Conservation (phyloP, 257 asterid genomes). For the Euphrasia confusa region DNA sequence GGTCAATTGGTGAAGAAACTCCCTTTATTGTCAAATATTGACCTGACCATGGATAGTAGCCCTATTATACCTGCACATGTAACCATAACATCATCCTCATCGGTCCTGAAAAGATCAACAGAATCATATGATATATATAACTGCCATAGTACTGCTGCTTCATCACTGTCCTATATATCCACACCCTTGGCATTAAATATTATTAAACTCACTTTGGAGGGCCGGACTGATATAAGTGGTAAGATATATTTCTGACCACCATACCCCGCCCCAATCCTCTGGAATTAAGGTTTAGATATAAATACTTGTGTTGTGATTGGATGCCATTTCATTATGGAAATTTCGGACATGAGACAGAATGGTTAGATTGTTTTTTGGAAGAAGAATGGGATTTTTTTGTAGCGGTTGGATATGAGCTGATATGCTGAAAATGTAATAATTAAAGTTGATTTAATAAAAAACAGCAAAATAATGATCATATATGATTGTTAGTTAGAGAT, state of each 20-base stretch:
- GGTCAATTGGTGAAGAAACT: slow-evolving; percentile 47
- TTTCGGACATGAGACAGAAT: too few species aligned
- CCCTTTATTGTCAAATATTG: slow-evolving; percentile 50
- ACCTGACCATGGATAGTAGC: slow-evolving; percentile 61
- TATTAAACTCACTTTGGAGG: slow-evolving; percentile 60
- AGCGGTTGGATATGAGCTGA: too few species aligned
- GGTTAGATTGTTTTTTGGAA: too few species aligned
- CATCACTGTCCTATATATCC: slow-evolving; percentile 25
- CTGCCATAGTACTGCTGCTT: slow-evolving; percentile 21
- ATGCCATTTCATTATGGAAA: too few species aligned
- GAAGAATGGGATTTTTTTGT: too few species aligned
- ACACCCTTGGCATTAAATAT: slow-evolving; percentile 40
- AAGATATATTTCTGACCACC: slow-evolving; percentile 23
- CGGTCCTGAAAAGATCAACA: slow-evolving; percentile 30
- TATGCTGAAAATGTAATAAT: too few species aligned
- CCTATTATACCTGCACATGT: slow-evolving; percentile 59
- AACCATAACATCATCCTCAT: slow-evolving; percentile 42
- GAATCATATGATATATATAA: slow-evolving; percentile 19
- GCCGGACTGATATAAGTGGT: slow-evolving; percentile 74
- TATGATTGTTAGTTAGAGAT: too few species aligned
- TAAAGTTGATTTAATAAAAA: too few species aligned
- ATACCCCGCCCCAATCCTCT: background rate
- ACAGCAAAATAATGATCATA: too few species aligned
- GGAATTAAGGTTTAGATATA: background rate
- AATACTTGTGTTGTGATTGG: too few species aligned